These are phyloP conservation scores for Ustilago bromivora DNA, from an alignment of 1,284 basidiomycete genomes.

Conservation along the genomic window DNA sequence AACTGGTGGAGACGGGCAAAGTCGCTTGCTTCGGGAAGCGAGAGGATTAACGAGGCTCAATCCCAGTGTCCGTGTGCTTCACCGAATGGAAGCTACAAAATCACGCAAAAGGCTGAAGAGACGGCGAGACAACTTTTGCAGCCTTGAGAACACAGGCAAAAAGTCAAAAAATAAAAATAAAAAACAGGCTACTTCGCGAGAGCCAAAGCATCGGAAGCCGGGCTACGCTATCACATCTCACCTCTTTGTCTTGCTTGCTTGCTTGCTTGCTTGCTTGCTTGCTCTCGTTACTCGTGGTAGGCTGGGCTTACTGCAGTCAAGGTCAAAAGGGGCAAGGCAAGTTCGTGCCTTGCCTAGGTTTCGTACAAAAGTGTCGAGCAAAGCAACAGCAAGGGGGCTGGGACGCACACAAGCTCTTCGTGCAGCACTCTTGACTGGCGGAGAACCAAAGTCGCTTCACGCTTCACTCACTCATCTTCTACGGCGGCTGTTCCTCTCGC, in stretches of 20 bases:
- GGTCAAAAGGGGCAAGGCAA: constrained; percentile 1
- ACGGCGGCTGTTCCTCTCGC: not conserved
- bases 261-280: not conserved
- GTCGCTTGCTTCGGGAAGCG: not conserved
- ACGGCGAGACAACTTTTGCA: not conserved
- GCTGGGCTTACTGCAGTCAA: not conserved
- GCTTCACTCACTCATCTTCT: constrained; percentile 23
- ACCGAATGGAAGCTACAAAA: not conserved
- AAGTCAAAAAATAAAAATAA: not conserved
- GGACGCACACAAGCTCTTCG: constrained; percentile 6
- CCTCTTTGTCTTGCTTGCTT: not conserved
- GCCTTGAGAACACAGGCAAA: not conserved
- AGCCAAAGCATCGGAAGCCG: constrained; percentile 2
- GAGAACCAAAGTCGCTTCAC: constrained; percentile 3
- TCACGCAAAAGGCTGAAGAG: not conserved
- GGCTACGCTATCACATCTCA: not conserved
- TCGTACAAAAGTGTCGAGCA: not conserved
- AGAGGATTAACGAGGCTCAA: not conserved
- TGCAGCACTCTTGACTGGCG: constrained; percentile 4
- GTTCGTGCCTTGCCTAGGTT: not conserved
- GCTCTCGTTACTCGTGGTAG: not conserved
- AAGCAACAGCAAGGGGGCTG: not conserved
- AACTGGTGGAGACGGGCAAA: constrained; percentile 2
- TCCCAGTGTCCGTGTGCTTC: not conserved
- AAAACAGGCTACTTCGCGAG: constrained; percentile 1